phyloP scores from a whole-genome alignment of 331 rosid species.

The Erythrophleum ivorense region DNA sequence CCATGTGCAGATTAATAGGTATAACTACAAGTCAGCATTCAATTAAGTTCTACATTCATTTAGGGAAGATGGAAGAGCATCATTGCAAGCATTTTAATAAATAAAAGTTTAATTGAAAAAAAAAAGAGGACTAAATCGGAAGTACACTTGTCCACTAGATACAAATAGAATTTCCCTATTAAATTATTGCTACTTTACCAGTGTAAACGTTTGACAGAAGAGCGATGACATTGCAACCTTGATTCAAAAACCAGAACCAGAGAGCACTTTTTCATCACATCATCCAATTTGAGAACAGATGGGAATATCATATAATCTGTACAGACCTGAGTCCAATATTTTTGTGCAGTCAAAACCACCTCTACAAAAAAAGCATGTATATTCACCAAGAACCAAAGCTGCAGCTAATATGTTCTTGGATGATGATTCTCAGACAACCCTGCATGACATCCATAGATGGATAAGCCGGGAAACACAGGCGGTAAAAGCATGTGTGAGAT shows the following conservation, averaged over 20 bases:
- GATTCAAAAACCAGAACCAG: constrained; percentile 40
- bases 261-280: constrained; percentile 40
- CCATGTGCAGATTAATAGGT: too few species aligned
- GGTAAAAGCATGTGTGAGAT: constrained; percentile 89
- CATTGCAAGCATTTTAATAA: too few species aligned
- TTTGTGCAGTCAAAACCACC: constrained; percentile 73
- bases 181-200: constrained; percentile 35
- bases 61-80: too few species aligned
- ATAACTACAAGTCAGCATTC: too few species aligned
- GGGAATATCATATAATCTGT: constrained; percentile 64
- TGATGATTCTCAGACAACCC: constrained; percentile 69
- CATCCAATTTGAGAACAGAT: constrained; percentile 31
- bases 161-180: too few species aligned
- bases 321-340: constrained; percentile 49
- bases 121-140: too few species aligned
- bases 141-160: too few species aligned
- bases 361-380: constrained; percentile 50
- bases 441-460: constrained; percentile 63
- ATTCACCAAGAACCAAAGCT: constrained; percentile 92
- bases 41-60: too few species aligned
- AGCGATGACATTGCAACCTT: constrained; percentile 54
- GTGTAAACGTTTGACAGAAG: constrained; percentile 53
- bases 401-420: constrained; percentile 89
- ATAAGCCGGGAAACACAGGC: constrained; percentile 84
- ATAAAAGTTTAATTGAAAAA: too few species aligned